A percentile compares a stretch with the other conserved stretches of the same genome.
phyloP scores from a whole-genome alignment of 441 rosid genomes.

The Rhodomyrtus psidioides region DNA sequence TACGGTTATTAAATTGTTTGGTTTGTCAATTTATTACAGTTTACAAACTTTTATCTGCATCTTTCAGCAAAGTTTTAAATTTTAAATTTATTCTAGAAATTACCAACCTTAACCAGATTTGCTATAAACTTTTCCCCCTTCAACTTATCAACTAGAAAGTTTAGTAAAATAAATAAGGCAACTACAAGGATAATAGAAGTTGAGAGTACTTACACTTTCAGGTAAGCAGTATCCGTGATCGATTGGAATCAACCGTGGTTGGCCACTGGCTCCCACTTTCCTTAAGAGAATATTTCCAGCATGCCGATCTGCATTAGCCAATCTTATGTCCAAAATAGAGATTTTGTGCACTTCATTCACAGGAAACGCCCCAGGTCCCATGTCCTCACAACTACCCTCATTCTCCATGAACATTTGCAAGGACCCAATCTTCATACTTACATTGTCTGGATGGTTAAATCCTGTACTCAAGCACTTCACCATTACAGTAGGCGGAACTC shows the following conservation, averaged over 20 bases:
- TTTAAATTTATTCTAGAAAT: no score
- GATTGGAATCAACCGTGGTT: slow-evolving; percentile 51
- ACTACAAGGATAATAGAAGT: neutral
- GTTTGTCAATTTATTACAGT: no score
- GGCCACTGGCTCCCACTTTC: slow-evolving; percentile 31
- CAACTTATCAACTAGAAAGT: no score
- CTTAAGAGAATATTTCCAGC: slow-evolving; percentile 64
- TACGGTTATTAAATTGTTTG: no score
- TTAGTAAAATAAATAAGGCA: neutral
- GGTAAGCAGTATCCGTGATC: slow-evolving; percentile 91
- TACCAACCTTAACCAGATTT: no score
- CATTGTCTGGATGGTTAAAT: slow-evolving; percentile 45
- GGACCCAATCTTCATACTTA: slow-evolving; percentile 56
- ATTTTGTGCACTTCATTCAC: slow-evolving; percentile 75
- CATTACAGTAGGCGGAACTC: slow-evolving; percentile 69
- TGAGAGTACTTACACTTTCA: slow-evolving; percentile 48
- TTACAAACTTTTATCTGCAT: no score
- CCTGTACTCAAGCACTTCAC: slow-evolving; percentile 49
- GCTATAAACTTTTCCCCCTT: no score
- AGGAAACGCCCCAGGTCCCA: slow-evolving; percentile 70
- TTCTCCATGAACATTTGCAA: slow-evolving; percentile 68
- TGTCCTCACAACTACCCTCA: slow-evolving; percentile 73
- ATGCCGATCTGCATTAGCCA: slow-evolving; percentile 85
- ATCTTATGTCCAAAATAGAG: slow-evolving; percentile 59
- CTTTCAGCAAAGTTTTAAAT: no score